Conservation (phyloP, 768 basidiomycete species). For the Pholiota conissans region DNA sequence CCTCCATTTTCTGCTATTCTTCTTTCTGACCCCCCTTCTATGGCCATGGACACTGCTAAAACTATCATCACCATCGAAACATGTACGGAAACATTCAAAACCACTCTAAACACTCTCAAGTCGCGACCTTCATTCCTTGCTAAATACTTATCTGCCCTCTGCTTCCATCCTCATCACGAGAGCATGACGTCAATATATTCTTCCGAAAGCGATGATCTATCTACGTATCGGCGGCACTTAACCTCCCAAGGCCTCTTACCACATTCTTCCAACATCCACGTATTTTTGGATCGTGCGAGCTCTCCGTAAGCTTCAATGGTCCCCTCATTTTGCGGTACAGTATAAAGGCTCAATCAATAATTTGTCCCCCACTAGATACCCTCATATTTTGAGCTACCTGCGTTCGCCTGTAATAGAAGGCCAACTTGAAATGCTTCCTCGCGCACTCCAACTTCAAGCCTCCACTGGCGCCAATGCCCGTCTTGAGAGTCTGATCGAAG, state of each 20-base stretch:
- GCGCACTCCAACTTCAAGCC: conserved; percentile 50
- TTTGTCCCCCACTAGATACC: too few relatives aligned
- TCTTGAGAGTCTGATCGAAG: conserved; percentile 68
- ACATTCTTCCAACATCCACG: conserved; percentile 50
- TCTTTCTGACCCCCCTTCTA: conserved; percentile 54
- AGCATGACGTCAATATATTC: conserved; percentile 59
- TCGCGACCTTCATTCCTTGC: conserved; percentile 72
- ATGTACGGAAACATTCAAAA: conserved; percentile 62
- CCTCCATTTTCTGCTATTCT: conserved; percentile 69
- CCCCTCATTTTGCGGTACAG: too few relatives aligned
- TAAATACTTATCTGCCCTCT: conserved; percentile 49
- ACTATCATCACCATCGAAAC: conserved; percentile 76
- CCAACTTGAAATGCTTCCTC: conserved; percentile 56
- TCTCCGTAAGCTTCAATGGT: conserved; percentile 63
- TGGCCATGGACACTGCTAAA: conserved; percentile 53
- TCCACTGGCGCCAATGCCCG: conserved; percentile 37
- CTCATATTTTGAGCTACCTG: conserved; percentile 70
- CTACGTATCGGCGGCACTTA: conserved; percentile 63
- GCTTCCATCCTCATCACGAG: conserved; percentile 30
- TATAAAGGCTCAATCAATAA: too few relatives aligned
- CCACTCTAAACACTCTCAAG: conserved; percentile 63
- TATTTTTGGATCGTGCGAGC: conserved; percentile 82
- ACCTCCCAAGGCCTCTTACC: conserved; percentile 55
- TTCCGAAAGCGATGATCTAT: conserved; percentile 50
- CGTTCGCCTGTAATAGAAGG: conserved; percentile 52